A percentile compares a stretch with the other conserved stretches of the same genome.
These are phyloP conservation scores for Chaetoscypha palmicola DNA, from an alignment of 2,329 filamentous ascomycete species.

Conservation along the genomic window DNA sequence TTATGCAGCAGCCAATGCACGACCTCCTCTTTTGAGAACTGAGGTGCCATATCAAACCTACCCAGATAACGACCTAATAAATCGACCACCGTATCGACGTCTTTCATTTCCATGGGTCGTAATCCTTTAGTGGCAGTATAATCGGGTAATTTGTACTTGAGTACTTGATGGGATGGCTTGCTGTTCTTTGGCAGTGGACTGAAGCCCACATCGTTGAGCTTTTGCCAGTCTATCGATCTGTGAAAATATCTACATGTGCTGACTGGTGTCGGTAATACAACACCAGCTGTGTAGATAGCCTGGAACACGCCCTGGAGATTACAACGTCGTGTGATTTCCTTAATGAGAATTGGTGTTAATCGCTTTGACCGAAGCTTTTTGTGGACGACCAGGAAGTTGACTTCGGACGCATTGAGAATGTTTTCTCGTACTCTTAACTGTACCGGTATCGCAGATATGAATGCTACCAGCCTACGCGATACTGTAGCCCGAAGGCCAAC, in stretches of 20 bases:
- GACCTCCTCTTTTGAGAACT: slow-evolving; percentile 73
- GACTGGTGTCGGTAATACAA: slow-evolving; percentile 83
- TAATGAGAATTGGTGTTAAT: slow-evolving; percentile 88
- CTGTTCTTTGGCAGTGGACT: slow-evolving; percentile 77
- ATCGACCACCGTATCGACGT: slow-evolving; percentile 67
- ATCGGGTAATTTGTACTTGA: slow-evolving; percentile 77
- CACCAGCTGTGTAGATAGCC: slow-evolving; percentile 90
- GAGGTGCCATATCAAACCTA: slow-evolving; percentile 77
- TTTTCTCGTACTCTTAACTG: slow-evolving; percentile 73
- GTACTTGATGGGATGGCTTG: slow-evolving; percentile 77
- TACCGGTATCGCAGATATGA: slow-evolving; percentile 90
- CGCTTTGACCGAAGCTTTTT: slow-evolving; percentile 95
- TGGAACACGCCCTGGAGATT: slow-evolving; percentile 85
- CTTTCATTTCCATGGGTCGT: slow-evolving; percentile 70
- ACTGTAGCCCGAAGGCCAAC: slow-evolving; percentile 81
- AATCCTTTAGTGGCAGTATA: slow-evolving; percentile 67
- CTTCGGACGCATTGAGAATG: slow-evolving; percentile 72
- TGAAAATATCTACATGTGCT: slow-evolving; percentile 95
- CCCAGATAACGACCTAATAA: slow-evolving; percentile 71
- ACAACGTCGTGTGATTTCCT: slow-evolving; percentile 90
- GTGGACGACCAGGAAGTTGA: slow-evolving; percentile 97
- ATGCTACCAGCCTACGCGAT: slow-evolving; percentile 84
- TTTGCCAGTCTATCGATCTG: slow-evolving; percentile 88
- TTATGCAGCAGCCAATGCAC: slow-evolving; percentile 82
- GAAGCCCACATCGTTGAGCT: slow-evolving; percentile 91